Conservation (phyloP, 1,284 basidiomycete genomes). For the Bothia castanella region DNA sequence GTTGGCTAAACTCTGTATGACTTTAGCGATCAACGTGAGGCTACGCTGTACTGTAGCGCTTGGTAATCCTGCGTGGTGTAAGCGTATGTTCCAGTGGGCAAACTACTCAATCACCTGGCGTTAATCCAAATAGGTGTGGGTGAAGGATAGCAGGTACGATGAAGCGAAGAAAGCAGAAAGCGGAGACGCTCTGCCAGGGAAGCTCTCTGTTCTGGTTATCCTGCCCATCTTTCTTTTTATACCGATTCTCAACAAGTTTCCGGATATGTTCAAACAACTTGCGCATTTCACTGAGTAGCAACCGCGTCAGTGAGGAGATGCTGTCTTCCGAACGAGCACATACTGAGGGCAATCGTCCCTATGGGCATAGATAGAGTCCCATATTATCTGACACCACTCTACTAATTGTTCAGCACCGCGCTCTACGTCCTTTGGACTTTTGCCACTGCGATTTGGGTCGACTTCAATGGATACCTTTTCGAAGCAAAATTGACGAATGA, state of each 20-base stretch:
- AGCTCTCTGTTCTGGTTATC: conserved; percentile 50
- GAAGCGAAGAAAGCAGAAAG: conserved; percentile 82
- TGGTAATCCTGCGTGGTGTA: conserved; percentile 52
- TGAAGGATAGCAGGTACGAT: conserved; percentile 77
- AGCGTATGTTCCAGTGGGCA: conserved; percentile 3
- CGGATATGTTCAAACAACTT: conserved; percentile 69
- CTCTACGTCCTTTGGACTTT: conserved; percentile 57
- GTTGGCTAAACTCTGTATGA: conserved; percentile 77
- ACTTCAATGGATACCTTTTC: conserved; percentile 77
- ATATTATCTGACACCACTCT: conserved; percentile 72
- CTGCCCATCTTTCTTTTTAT: conserved; percentile 39
- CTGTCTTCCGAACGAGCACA: conserved; percentile 28
- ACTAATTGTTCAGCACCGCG: conserved; percentile 68
- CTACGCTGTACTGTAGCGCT: conserved; percentile 63
- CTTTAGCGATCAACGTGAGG: conserved; percentile 74
- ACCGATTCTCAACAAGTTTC: conserved; percentile 62
- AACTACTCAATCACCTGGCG: conserved; percentile 49
- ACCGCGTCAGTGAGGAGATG: conserved; percentile 13
- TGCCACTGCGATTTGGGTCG: conserved; percentile 63
- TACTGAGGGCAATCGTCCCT: conserved; percentile 72
- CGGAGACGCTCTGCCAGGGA: conserved; percentile 77
- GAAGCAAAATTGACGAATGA: conserved; percentile 61
- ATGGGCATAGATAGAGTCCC: conserved; percentile 73
- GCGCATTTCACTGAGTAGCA: conserved; percentile 62
- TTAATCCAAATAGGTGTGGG: conserved; percentile 73